A percentile compares a stretch with the other conserved stretches of the same genome.
These are phyloP conservation scores for Syzygium grande DNA, from an alignment of 345 rosid species.

Conservation along the genomic window DNA sequence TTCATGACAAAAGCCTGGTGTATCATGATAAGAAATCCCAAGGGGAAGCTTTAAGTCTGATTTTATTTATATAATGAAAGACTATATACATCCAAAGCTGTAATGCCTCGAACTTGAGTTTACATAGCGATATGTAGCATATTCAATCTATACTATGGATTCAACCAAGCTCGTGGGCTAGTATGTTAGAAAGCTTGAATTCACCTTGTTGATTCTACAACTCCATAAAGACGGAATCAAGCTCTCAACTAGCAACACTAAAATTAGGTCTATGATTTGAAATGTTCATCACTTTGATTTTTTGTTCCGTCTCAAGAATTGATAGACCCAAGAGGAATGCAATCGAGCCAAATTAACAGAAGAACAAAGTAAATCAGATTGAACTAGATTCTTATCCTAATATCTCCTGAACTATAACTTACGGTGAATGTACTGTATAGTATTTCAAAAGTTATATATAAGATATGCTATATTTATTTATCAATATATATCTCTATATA, in stretches of 20 bases:
- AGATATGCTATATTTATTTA: too few relatives aligned
- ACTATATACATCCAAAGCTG: not conserved
- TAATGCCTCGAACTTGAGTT: not conserved
- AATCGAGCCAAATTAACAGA: not conserved
- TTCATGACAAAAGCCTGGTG: not conserved
- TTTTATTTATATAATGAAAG: too few relatives aligned
- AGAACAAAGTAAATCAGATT: too few relatives aligned
- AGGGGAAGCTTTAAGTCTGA: not conserved
- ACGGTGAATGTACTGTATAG: too few relatives aligned
- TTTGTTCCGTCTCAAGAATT: not conserved
- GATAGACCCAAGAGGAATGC: not conserved
- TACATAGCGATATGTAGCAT: not conserved
- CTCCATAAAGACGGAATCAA: not conserved
- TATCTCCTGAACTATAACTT: too few relatives aligned
- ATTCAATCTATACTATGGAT: not conserved
- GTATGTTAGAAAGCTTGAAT: not conserved
- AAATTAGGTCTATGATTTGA: not conserved
- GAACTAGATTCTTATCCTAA: too few relatives aligned
- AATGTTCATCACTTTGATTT: not conserved
- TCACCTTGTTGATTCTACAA: not conserved
- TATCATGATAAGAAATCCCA: not conserved
- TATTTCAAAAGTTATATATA: too few relatives aligned
- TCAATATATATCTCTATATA: too few relatives aligned
- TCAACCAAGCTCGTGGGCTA: not conserved
- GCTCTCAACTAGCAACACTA: not conserved